phyloP scores from a whole-genome alignment of 257 asterid genomes.

The Gentiana straminea region DNA sequence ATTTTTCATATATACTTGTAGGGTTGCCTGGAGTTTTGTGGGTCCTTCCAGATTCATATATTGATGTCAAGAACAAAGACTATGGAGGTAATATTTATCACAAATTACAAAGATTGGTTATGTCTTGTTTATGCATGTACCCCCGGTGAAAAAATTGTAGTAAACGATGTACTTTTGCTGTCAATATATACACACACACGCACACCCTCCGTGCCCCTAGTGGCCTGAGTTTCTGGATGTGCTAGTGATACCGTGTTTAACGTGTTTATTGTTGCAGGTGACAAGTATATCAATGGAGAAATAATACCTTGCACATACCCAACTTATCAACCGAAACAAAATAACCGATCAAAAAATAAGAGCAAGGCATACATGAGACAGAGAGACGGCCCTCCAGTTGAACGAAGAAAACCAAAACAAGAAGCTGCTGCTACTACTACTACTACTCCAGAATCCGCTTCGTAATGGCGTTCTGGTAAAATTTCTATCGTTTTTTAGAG shows the following conservation, averaged over 20 bases:
- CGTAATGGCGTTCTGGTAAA: conserved; percentile 17
- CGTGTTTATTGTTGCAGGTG: conserved; percentile 36
- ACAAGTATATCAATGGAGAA: conserved; percentile 89
- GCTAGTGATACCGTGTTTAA: background rate
- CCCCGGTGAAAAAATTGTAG: background rate
- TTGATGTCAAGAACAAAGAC: conserved; percentile 95
- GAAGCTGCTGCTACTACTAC: conserved; percentile 11
- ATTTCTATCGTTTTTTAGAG: conserved; percentile 8
- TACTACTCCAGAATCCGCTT: conserved; percentile 47
- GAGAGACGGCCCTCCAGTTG: conserved; percentile 91
- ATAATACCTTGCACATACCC: conserved; percentile 91
- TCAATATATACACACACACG: too few relatives aligned
- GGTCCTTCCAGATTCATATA: conserved; percentile 97
- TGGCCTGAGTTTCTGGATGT: too few relatives aligned
- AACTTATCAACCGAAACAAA: conserved; percentile 85
- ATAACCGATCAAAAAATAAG: conserved; percentile 49
- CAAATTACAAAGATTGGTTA: too few relatives aligned
- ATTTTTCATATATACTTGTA: conserved; percentile 13
- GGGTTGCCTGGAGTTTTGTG: conserved; percentile 96
- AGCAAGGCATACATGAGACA: conserved; percentile 93
- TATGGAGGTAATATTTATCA: conserved; percentile 67
- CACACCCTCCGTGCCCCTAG: too few relatives aligned
- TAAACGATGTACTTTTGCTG: too few relatives aligned
- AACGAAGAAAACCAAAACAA: conserved; percentile 50
- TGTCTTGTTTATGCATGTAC: too few relatives aligned